phyloP scores from a whole-genome alignment of 2,329 filamentous ascomycete genomes.

The Herpomyces periplanetae region DNA sequence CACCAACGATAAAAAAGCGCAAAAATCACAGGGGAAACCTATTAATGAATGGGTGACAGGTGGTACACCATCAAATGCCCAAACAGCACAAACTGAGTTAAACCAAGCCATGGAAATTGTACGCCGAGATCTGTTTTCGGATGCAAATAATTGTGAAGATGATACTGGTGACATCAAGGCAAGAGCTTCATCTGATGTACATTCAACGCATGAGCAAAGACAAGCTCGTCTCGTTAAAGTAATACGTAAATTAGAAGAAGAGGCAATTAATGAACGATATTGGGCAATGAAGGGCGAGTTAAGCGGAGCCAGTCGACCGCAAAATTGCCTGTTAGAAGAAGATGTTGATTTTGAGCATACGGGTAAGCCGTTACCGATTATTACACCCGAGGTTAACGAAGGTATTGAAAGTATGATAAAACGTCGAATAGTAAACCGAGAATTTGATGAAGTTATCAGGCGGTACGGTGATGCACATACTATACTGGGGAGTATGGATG shows the following conservation, averaged over 20 bases:
- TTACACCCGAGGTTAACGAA: conserved; percentile 63
- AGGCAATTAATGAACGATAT: conserved; percentile 51
- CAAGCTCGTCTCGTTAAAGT: conserved; percentile 57
- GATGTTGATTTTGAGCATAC: conserved; percentile 82
- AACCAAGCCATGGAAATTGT: conserved; percentile 54
- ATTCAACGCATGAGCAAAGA: conserved; percentile 48
- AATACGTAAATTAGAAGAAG: conserved; percentile 60
- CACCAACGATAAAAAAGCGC: conserved; percentile 13
- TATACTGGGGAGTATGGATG: conserved; percentile 18
- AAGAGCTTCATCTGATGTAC: conserved; percentile 26
- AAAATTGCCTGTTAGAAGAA: conserved; percentile 73
- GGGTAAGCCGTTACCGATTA: conserved; percentile 72
- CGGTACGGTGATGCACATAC: conserved; percentile 34
- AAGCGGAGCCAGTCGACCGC: conserved; percentile 32
- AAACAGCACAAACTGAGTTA: conserved; percentile 15
- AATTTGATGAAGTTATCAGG: conserved; percentile 66
- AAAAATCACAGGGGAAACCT: conserved; percentile 1
- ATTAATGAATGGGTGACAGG: background rate
- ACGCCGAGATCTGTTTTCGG: conserved; percentile 60
- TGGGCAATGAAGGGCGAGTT: conserved; percentile 78
- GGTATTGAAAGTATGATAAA: conserved; percentile 81
- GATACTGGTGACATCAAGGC: conserved; percentile 21
- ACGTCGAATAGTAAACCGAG: conserved; percentile 45
- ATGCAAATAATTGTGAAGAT: conserved; percentile 15
- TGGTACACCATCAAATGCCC: background rate